A percentile compares a stretch with the other conserved stretches of the same genome.
Evolutionary conservation across 345 rosid species (phyloP).

Genomic region (Gynandropsis gynandra): DNA sequence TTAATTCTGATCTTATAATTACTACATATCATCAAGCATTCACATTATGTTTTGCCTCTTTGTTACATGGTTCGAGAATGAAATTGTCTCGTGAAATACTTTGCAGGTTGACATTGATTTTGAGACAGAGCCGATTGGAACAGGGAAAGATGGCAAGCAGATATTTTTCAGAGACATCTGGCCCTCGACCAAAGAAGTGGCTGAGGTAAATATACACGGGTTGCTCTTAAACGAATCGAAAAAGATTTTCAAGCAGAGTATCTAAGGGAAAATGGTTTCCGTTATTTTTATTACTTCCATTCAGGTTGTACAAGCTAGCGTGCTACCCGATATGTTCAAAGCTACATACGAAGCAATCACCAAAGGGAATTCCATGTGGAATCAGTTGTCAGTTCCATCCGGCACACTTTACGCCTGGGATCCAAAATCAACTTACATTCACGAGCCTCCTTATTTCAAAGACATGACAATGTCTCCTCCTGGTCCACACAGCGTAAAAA

Average conservation of each 20-base stretch:
- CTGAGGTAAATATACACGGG: conserved; percentile 35
- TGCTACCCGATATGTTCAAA: conserved; percentile 74
- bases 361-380: conserved; percentile 75
- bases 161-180: conserved; percentile 68
- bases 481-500: conserved; percentile 67
- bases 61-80: neutral
- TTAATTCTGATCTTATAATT: neutral
- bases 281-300: neutral
- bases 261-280: neutral
- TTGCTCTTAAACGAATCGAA: neutral
- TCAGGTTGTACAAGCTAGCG: conserved; percentile 67
- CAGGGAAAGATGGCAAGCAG: conserved; percentile 54
- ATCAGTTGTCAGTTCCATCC: conserved; percentile 48
- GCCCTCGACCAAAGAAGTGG: conserved; percentile 71
- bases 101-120: conserved; percentile 80
- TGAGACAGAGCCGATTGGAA: conserved; percentile 70
- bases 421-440: conserved; percentile 70
- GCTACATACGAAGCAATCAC: conserved; percentile 66
- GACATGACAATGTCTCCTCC: conserved; percentile 63
- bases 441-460: conserved; percentile 81
- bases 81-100: neutral
- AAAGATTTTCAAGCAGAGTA: neutral
- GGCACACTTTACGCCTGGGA: conserved; percentile 64
- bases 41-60: neutral
- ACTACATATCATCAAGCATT: no score